Base-by-base conservation (phyloP, 2,329 filamentous ascomycete species). In the Proliferodiscus dingleyae region DNA sequence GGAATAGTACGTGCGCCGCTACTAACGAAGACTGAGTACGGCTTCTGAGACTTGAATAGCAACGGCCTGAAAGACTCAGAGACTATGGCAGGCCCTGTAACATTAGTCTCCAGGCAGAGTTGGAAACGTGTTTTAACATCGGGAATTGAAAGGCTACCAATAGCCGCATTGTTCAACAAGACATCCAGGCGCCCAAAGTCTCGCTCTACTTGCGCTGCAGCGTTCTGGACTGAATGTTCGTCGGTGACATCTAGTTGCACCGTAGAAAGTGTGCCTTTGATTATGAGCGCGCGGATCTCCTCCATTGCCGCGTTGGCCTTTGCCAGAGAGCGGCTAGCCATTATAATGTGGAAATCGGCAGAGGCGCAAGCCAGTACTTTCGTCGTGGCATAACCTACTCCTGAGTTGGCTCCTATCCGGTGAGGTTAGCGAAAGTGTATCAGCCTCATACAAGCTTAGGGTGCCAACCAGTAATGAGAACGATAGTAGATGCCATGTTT, bases 1-100 rank as follows among this genome's bases (percentile, higher is more conserved):
- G 4, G 16, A 3, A 46, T 9, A 4, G 43, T 39, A 3, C 47
- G 34, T 3, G 18, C 34, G 11, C 64, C 1, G 71, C 77, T 1
- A 67, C 71, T 37, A 74, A 54, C 32, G 70, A 66, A 0, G 72
- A 74, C 0, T 71, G 74, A 15, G 64, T 40, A 23, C 2, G 51
- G 46, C 38, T 16, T 56, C 43, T 36, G 37, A 30, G 43, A 41
- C 33, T 34, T 32, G 15, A 46, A 38, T 4, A 41, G 38, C 21
- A 15, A 51, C 26, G 49, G 43, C 15, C 43, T 21, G 37, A 52
- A 49, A 16, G 39, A 39, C 15, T 16, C 33, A 18, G 49, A 26
- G n/a, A 49, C 46, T 13, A 46, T 5, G 8, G 36, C 32, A 11
- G 46, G 46, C 2, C 49, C 49, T 6, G 34, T 29, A 6, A 49